Base-by-base conservation (phyloP, 1,284 basidiomycete species). In the Papiliotrema nemorosa region DNA sequence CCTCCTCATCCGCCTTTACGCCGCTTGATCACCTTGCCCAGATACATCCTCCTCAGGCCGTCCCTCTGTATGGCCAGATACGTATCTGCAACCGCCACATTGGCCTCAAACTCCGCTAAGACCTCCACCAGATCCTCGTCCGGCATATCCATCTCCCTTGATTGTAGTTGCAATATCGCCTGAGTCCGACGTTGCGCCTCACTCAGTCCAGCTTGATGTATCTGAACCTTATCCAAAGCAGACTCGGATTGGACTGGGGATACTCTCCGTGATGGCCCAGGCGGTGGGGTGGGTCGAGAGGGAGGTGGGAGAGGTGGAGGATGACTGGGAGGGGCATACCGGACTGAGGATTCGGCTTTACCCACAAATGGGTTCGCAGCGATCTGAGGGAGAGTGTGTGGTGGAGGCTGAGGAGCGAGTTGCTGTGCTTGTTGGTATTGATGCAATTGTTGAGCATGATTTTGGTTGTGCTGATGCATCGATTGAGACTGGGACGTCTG, bases 101-200 rank as follows among this genome's bases (percentile, higher is more conserved):
- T 66, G 10, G 42, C 44, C 52, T 68, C 66, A 54, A 72, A 72
- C 47, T 69, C 66, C 13, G 53, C 57, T 41, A 72, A 53, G 37
- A 68, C 52, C 43, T 60, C 58, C 3, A 70, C 54, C 38, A 68
- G 25, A 47, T 70, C 67, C 18, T 69, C 67, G 48, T 70, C 65
- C 13, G 50, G 21, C 50, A 72, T 47, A 13, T 58, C 59, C 7
- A 39, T 52, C 25, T 67, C 63, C 31, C 55, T 50, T 12, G 49
- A 47, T 36, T 72, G 67, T 3, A 72, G 49, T 20, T 58, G 57
- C 3, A 64, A 25, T 16, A 72, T 57, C 5, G 68, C 70, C 37
- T 69, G 57, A 5, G 67, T 70, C 27, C 62, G 54, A 6, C 70
- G 39, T 52, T 69, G 65, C 2, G 62, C 49, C 38, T 69, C 67